A percentile compares a stretch with the other conserved stretches of the same genome.
Conservation (phyloP, 805 yeast species). For the Cephaloascus fragrans region DNA sequence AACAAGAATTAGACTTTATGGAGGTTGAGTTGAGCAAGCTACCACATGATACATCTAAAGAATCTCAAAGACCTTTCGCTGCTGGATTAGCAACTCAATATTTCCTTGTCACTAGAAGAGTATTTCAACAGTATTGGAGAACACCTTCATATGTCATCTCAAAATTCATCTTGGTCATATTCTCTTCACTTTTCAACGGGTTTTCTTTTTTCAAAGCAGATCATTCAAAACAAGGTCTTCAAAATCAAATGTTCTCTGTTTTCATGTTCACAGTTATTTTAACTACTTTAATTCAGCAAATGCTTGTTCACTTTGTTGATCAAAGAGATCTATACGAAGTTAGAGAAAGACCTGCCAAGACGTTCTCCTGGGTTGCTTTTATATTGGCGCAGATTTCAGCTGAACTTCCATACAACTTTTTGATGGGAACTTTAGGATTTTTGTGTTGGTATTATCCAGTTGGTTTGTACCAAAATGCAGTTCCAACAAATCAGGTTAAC, state of each 20-base stretch:
- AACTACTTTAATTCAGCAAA: slow-evolving; percentile 51
- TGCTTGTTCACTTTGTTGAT: slow-evolving; percentile 48
- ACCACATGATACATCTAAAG: slow-evolving; percentile 20
- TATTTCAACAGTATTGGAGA: slow-evolving; percentile 19
- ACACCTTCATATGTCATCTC: slow-evolving; percentile 20
- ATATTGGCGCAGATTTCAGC: slow-evolving; percentile 51
- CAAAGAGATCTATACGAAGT: slow-evolving; percentile 65
- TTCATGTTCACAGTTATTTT: slow-evolving; percentile 58
- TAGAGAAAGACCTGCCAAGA: slow-evolving; percentile 65
- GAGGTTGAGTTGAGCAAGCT: slow-evolving; percentile 41
- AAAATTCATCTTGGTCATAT: slow-evolving; percentile 21
- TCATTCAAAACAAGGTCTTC: slow-evolving; percentile 44
- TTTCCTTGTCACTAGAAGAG: slow-evolving; percentile 16
- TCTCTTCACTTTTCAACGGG: slow-evolving; percentile 20
- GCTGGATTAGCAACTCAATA: slow-evolving; percentile 26
- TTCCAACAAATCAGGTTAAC: slow-evolving; percentile 28
- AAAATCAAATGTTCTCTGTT: slow-evolving; percentile 71
- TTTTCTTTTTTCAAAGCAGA: slow-evolving; percentile 26
- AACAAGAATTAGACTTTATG: slow-evolving; percentile 53
- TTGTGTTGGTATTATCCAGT: slow-evolving; percentile 67
- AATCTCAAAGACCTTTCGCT: slow-evolving; percentile 26
- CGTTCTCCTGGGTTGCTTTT: slow-evolving; percentile 59
- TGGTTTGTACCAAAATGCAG: slow-evolving; percentile 55
- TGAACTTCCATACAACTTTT: slow-evolving; percentile 56
- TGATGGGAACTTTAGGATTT: slow-evolving; percentile 54